phyloP scores from a whole-genome alignment of 108 stramenopile species.

The Nitzschia sp. region DNA sequence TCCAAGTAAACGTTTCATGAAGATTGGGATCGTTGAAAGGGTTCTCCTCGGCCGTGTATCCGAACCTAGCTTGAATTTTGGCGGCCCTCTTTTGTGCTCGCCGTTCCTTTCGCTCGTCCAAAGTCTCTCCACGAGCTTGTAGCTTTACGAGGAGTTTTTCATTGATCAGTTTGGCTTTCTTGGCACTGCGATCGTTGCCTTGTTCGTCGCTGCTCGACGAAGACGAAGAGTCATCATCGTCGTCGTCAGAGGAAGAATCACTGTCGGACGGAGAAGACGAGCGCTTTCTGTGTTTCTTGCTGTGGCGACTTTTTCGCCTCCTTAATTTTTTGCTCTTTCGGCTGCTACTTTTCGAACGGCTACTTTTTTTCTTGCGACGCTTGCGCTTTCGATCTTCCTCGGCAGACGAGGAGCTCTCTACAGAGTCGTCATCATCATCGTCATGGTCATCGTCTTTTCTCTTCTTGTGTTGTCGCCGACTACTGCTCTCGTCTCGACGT shows the following conservation, averaged over 20 bases:
- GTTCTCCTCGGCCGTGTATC: conserved; percentile 97
- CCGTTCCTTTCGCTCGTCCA: conserved; percentile 82
- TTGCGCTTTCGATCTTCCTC: conserved; percentile 14
- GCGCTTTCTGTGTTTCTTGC: conserved; percentile 33
- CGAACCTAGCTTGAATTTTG: conserved; percentile 74
- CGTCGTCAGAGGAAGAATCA: neutral
- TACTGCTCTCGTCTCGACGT: neutral
- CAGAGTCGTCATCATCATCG: neutral
- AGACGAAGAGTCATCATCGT: neutral
- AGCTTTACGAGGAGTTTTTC: conserved; percentile 68
- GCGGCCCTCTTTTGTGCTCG: conserved; percentile 79
- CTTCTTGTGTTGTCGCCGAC: conserved; percentile 15
- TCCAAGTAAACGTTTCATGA: conserved; percentile 94
- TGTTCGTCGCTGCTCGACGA: conserved; percentile 6
- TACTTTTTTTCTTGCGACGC: conserved; percentile 18
- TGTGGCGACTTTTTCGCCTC: conserved; percentile 2
- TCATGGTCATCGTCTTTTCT: conserved; percentile 5
- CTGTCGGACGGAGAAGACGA: conserved; percentile 14
- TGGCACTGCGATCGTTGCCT: conserved; percentile 2
- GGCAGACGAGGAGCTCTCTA: neutral
- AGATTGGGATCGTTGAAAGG: conserved; percentile 98
- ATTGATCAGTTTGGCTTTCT: conserved; percentile 44
- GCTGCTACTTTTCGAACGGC: conserved; percentile 1
- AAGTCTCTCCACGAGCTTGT: conserved; percentile 68
- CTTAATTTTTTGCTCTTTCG: conserved; percentile 26